Evolutionary conservation across 2,329 filamentous ascomycete genomes (phyloP).

Genomic region (Clarireedia monteithiana): DNA sequence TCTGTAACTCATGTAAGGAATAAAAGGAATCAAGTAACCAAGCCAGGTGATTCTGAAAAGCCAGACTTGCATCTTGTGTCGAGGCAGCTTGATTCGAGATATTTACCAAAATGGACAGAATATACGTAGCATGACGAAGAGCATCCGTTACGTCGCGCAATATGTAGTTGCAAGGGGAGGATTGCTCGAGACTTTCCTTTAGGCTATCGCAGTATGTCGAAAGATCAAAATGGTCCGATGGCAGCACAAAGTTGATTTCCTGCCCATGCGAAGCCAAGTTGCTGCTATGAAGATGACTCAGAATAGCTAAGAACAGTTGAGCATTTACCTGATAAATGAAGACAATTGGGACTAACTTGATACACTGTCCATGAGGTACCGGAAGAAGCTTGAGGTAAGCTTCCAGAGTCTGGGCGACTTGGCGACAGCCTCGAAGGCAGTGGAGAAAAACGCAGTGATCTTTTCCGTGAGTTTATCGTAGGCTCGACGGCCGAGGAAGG

Average conservation of each 20-base stretch:
- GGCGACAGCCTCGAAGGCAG: constrained; percentile 39
- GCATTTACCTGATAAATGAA: neutral
- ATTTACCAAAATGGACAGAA: constrained; percentile 25
- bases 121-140: constrained; percentile 21
- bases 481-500: constrained; percentile 45
- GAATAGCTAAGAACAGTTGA: constrained; percentile 16
- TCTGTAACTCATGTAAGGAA: constrained; percentile 18
- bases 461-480: constrained; percentile 41
- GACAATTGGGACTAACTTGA: constrained; percentile 18
- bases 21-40: constrained; percentile 29
- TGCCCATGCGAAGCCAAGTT: constrained; percentile 11
- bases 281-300: constrained; percentile 20
- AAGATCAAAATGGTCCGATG: constrained; percentile 14
- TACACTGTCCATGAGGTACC: constrained; percentile 40
- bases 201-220: constrained; percentile 8
- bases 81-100: constrained; percentile 22
- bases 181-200: neutral
- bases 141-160: constrained; percentile 17
- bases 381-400: constrained; percentile 35
- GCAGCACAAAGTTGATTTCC: constrained; percentile 16
- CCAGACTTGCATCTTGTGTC: constrained; percentile 22
- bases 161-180: constrained; percentile 20
- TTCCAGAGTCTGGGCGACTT: constrained; percentile 42
- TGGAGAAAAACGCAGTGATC: constrained; percentile 46
- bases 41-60: constrained; percentile 27